These are phyloP conservation scores for Boehmeria nivea DNA, from an alignment of 306 rosid genomes.

Conservation along the genomic window DNA sequence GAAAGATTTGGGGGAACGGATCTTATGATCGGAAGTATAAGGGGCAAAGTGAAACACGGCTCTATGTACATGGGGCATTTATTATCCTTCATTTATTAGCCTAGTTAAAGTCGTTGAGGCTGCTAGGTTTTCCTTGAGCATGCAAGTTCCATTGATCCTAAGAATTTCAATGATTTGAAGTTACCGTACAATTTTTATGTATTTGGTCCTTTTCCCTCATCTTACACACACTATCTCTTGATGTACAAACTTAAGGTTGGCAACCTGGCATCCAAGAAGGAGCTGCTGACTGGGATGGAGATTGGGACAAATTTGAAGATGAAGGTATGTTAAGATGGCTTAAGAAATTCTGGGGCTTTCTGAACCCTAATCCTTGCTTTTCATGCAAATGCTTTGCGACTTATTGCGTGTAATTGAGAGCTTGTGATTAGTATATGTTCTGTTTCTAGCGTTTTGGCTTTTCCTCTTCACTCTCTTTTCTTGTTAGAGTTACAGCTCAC, in stretches of 20 bases:
- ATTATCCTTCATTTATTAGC: too few species aligned
- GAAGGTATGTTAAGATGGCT: slow-evolving; percentile 57
- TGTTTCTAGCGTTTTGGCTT: not conserved
- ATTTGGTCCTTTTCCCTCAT: slow-evolving; percentile 7
- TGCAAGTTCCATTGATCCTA: slow-evolving; percentile 1
- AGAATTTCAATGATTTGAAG: not conserved
- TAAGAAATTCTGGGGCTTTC: not conserved
- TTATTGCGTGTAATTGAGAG: too few species aligned
- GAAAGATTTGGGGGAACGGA: too few species aligned
- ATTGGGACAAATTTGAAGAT: slow-evolving; percentile 93
- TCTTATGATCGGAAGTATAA: too few species aligned
- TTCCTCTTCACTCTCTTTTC: not conserved
- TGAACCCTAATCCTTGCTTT: too few species aligned
- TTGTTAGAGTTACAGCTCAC: not conserved
- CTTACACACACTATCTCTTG: slow-evolving; percentile 11
- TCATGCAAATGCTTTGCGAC: too few species aligned
- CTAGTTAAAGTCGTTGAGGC: too few species aligned
- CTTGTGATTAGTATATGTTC: too few species aligned
- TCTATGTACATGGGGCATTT: too few species aligned
- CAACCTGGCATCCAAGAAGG: slow-evolving; percentile 86
- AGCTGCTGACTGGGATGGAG: slow-evolving; percentile 96
- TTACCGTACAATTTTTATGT: slow-evolving; percentile 8
- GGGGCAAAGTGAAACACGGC: too few species aligned
- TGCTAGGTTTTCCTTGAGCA: slow-evolving; percentile 8
- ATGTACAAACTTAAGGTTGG: slow-evolving; percentile 60